phyloP scores from a whole-genome alignment of 2,329 filamentous ascomycete genomes.

The Nectriaceae sp. region DNA sequence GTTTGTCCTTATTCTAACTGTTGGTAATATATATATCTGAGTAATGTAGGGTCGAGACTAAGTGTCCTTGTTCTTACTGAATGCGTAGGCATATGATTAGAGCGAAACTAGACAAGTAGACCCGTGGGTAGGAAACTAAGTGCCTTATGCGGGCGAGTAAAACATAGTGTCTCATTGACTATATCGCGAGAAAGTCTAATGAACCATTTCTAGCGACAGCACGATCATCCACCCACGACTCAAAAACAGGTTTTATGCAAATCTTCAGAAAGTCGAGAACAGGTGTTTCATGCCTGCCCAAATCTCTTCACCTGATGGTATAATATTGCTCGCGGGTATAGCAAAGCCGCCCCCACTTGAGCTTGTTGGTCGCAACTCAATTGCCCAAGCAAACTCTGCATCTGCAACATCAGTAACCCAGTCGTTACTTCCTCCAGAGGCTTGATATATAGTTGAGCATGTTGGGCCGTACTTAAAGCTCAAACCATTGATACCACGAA shows the following conservation, averaged over 20 bases:
- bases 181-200: too few species aligned
- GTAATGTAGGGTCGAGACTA: too few species aligned
- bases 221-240: too few species aligned
- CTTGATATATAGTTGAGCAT: conserved; percentile 63
- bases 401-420: conserved; percentile 44
- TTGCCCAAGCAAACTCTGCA: conserved; percentile 43
- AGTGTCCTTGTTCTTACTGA: too few species aligned
- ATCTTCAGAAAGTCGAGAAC: conserved; percentile 8
- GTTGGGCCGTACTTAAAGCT: conserved; percentile 50
- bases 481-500: conserved; percentile 44
- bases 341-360: conserved; percentile 22
- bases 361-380: conserved; percentile 39
- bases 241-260: background rate
- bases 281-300: conserved; percentile 47
- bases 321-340: conserved; percentile 32
- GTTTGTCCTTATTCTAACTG: background rate
- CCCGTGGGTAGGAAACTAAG: too few species aligned
- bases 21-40: background rate
- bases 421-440: conserved; percentile 48
- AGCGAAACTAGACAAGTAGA: too few species aligned
- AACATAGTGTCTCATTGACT: too few species aligned
- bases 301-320: conserved; percentile 45
- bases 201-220: too few species aligned
- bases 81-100: too few species aligned
- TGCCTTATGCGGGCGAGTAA: too few species aligned